Evolutionary conservation across 202 grass and related monocot species (phyloP).

Genomic region (Sporobolus alterniflorus): DNA sequence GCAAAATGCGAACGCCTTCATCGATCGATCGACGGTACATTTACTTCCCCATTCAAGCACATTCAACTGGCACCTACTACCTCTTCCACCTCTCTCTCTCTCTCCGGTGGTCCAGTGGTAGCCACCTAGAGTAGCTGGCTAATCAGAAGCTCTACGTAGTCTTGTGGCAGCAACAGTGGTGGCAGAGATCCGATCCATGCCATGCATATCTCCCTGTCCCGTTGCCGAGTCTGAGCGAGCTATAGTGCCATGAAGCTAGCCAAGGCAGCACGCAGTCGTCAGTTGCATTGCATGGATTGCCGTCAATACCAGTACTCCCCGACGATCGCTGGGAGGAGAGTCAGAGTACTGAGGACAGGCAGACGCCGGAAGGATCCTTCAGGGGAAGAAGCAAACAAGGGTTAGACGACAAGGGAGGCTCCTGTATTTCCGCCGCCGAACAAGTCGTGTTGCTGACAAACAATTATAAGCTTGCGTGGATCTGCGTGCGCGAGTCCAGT

Average conservation of each 20-base stretch:
- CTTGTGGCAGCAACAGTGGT: too few species aligned
- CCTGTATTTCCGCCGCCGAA: slow-evolving; percentile 34
- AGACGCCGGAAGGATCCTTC: slow-evolving; percentile 38
- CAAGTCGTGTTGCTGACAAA: slow-evolving; percentile 17
- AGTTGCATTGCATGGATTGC: too few species aligned
- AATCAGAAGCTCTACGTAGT: too few species aligned
- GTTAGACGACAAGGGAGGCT: slow-evolving; percentile 39
- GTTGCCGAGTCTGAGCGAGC: neutral
- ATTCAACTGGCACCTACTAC: slow-evolving; percentile 23
- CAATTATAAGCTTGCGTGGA: slow-evolving; percentile 15
- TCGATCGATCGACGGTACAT: neutral
- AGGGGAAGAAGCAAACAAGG: slow-evolving; percentile 55
- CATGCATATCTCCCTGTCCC: too few species aligned
- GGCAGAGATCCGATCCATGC: too few species aligned
- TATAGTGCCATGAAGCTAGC: neutral
- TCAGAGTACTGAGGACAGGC: neutral
- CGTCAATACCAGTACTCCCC: too few species aligned
- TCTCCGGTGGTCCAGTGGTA: too few species aligned
- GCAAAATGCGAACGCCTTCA: neutral
- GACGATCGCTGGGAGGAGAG: neutral
- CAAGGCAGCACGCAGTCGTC: too few species aligned
- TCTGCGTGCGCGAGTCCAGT: neutral
- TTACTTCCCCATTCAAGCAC: slow-evolving; percentile 46
- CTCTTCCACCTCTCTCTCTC: neutral
- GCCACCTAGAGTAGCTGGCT: neutral